Evolutionary conservation across 768 basidiomycete species (phyloP).

Genomic region (Kondoa malvinella): DNA sequence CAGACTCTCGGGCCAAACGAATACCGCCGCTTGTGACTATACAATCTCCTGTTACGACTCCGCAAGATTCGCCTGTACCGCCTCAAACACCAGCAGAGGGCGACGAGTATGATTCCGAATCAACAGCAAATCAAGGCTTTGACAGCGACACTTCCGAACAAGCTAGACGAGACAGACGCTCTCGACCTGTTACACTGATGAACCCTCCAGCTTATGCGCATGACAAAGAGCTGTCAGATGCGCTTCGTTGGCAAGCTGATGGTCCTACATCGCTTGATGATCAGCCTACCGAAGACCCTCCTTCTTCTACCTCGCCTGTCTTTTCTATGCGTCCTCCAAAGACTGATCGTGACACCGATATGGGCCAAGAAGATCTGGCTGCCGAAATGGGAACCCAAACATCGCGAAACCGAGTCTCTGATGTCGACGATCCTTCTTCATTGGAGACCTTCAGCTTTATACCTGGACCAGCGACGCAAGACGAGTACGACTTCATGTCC

Average conservation of each 20-base stretch:
- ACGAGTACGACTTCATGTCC: conserved; percentile 7
- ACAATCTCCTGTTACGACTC: conserved; percentile 1
- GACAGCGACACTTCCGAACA: neutral
- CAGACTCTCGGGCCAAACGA: neutral
- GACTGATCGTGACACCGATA: neutral
- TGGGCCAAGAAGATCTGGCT: neutral
- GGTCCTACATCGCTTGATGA: conserved; percentile 1
- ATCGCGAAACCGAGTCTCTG: neutral
- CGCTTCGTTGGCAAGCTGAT: conserved; percentile 5
- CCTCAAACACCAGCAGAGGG: neutral
- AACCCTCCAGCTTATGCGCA: neutral
- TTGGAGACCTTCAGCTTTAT: neutral
- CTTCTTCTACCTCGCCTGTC: neutral
- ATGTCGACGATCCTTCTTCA: neutral
- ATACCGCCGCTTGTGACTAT: neutral
- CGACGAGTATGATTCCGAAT: neutral
- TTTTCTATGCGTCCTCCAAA: neutral
- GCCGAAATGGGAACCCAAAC: neutral
- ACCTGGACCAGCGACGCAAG: neutral
- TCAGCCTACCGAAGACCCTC: neutral
- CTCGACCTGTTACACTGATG: neutral
- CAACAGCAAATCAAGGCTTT: neutral
- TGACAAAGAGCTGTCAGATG: conserved; percentile 8
- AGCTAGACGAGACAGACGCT: neutral
- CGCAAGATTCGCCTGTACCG: neutral